These are phyloP conservation scores for Pseudocercospora vitis DNA, from an alignment of 2,329 filamentous ascomycete genomes.

Conservation along the genomic window DNA sequence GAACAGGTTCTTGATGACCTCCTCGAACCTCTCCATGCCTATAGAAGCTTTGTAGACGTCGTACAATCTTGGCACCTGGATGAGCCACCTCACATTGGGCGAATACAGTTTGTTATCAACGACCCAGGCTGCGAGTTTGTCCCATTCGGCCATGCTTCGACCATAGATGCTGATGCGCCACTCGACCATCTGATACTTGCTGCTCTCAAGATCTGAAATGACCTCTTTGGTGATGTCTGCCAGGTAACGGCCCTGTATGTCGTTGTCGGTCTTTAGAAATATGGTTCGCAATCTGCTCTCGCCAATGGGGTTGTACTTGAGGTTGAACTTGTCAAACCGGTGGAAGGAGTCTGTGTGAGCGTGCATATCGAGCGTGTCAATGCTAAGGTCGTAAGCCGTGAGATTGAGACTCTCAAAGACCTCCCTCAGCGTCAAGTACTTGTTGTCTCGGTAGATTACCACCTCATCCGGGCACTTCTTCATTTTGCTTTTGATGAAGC, in stretches of 20 bases:
- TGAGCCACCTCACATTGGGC: slow-evolving; percentile 94
- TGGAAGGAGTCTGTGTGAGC: slow-evolving; percentile 98
- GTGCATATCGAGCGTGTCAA: slow-evolving; percentile 99
- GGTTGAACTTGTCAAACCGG: slow-evolving; percentile 98
- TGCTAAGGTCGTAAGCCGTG: slow-evolving; percentile 95
- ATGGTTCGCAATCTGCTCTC: slow-evolving; percentile 96
- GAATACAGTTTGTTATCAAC: slow-evolving; percentile 98
- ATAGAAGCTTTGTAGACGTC: slow-evolving; percentile 91
- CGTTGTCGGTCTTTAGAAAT: slow-evolving; percentile 97
- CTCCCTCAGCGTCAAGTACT: slow-evolving; percentile 83
- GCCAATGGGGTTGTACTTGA: slow-evolving; percentile 97
- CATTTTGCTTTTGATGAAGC: slow-evolving; percentile 99
- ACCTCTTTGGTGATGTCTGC: slow-evolving; percentile 98
- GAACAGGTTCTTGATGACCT: slow-evolving; percentile 88
- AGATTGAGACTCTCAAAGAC: slow-evolving; percentile 97
- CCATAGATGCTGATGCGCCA: slow-evolving; percentile 99
- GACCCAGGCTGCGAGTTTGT: slow-evolving; percentile 95
- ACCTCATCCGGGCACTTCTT: slow-evolving; percentile 96
- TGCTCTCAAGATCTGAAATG: slow-evolving; percentile 93
- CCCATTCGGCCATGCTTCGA: slow-evolving; percentile 89
- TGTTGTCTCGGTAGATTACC: slow-evolving; percentile 88
- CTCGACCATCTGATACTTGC: slow-evolving; percentile 99
- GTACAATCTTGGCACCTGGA: slow-evolving; percentile 91
- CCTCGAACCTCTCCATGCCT: slow-evolving; percentile 84
- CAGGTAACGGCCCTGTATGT: slow-evolving; percentile 90